Conservation (phyloP, 2,329 filamentous ascomycete genomes). For the Clarireedia paspali region DNA sequence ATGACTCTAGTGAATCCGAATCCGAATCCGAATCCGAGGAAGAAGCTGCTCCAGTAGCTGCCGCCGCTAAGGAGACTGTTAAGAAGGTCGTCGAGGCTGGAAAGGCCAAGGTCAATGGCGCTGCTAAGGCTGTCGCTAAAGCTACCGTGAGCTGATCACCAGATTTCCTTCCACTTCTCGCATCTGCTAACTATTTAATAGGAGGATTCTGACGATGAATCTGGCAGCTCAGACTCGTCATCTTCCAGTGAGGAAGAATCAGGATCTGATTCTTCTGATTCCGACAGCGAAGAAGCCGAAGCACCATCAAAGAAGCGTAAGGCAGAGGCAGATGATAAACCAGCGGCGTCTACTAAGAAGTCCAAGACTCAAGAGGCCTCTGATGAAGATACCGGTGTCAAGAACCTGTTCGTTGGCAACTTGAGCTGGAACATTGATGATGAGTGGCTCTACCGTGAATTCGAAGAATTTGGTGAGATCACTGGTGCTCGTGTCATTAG, state of each 20-base stretch:
- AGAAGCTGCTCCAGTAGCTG: constrained; percentile 20
- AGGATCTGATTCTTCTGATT: constrained; percentile 18
- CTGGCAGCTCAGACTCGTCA: constrained; percentile 10
- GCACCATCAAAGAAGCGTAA: constrained; percentile 51
- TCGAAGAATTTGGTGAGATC: constrained; percentile 60
- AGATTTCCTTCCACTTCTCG: not conserved
- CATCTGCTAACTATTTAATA: not conserved
- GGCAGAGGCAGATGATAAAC: constrained; percentile 44
- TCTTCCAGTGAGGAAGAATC: constrained; percentile 19
- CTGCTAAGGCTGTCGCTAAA: constrained; percentile 25
- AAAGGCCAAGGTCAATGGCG: constrained; percentile 25
- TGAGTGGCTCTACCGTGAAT: constrained; percentile 62
- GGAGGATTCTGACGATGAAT: constrained; percentile 4
- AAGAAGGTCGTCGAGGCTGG: constrained; percentile 22
- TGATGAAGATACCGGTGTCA: constrained; percentile 35
- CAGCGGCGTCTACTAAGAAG: constrained; percentile 41
- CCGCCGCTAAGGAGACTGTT: constrained; percentile 18
- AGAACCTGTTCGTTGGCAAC: constrained; percentile 66
- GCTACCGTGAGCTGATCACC: constrained; percentile 24
- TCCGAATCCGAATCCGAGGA: constrained; percentile 19
- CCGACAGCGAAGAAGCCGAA: constrained; percentile 14
- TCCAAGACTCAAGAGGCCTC: constrained; percentile 37
- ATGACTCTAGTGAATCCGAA: constrained; percentile 24
- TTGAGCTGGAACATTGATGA: constrained; percentile 71
- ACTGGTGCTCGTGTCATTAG: constrained; percentile 57